Conservation (phyloP, 768 basidiomycete species). For the Lentinula raphanica region DNA sequence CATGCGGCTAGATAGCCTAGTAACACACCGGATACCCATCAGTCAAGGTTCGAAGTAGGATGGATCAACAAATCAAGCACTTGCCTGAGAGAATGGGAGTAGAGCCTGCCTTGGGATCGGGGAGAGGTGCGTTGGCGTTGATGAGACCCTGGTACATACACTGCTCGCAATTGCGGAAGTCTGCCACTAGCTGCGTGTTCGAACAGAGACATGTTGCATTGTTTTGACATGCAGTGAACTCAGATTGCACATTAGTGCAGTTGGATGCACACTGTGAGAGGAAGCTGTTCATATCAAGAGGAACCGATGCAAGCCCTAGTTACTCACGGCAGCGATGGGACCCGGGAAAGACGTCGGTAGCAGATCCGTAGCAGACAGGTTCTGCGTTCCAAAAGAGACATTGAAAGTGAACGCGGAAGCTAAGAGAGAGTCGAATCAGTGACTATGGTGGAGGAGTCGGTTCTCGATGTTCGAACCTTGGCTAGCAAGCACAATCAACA, state of each 20-base stretch:
- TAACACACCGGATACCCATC: no score
- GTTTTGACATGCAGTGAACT: conserved; percentile 36
- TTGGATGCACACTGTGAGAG: conserved; percentile 28
- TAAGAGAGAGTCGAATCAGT: not conserved
- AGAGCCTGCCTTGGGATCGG: conserved; percentile 56
- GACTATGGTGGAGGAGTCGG: no score
- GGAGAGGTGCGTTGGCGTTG: conserved; percentile 37
- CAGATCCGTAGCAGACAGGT: conserved; percentile 39
- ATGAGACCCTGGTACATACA: conserved; percentile 63
- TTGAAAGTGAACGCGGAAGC: conserved; percentile 40
- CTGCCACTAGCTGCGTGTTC: conserved; percentile 30
- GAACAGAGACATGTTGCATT: conserved; percentile 54
- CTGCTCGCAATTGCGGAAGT: conserved; percentile 53
- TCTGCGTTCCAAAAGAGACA: conserved; percentile 36
- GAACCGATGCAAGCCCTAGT: not conserved
- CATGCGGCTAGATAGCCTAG: conserved; percentile 57
- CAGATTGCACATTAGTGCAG: not conserved
- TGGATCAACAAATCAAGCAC: not conserved
- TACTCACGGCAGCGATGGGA: conserved; percentile 17
- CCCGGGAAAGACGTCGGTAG: conserved; percentile 26
- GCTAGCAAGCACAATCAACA: conserved; percentile 44
- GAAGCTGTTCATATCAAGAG: not conserved
- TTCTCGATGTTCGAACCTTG: conserved; percentile 41
- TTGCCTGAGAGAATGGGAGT: conserved; percentile 49
- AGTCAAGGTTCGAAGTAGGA: no score